Percentiles rank a stretch among this genome's conserved stretches.
Conservation (phyloP, 1,139 yeast genomes). For the Komagataea norvegica region DNA sequence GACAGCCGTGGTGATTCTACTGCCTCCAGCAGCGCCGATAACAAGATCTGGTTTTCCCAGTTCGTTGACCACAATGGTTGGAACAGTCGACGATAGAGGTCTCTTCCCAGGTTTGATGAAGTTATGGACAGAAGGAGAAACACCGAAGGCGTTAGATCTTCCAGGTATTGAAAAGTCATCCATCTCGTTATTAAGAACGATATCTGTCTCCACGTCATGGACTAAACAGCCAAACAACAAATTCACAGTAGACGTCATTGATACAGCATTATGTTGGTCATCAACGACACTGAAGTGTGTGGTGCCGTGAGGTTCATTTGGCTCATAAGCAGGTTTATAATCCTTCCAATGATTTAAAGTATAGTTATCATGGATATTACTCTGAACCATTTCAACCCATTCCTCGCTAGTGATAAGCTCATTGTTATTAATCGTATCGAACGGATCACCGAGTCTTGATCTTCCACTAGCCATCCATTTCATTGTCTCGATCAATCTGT, state of each 20-base stretch:
- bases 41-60: constrained; percentile 53
- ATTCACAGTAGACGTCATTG: constrained; percentile 90
- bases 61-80: constrained; percentile 59
- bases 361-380: constrained; percentile 44
- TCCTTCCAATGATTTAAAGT: constrained; percentile 64
- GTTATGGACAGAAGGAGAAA: constrained; percentile 77
- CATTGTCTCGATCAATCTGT: constrained; percentile 77
- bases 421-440: constrained; percentile 29
- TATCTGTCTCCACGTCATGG: constrained; percentile 77
- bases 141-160: constrained; percentile 67
- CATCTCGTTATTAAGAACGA: constrained; percentile 86
- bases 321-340: constrained; percentile 74
- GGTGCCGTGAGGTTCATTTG: constrained; percentile 80
- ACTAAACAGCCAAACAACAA: constrained; percentile 76
- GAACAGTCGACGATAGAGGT: constrained; percentile 82
- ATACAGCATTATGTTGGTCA: constrained; percentile 61
- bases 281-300: constrained; percentile 82
- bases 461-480: constrained; percentile 90
- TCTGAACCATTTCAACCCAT: constrained; percentile 53
- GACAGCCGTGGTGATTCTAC: constrained; percentile 79
- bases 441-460: constrained; percentile 71
- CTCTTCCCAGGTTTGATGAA: constrained; percentile 70
- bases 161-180: constrained; percentile 87
- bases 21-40: constrained; percentile 94
- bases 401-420: constrained; percentile 35